Percentiles rank a stretch among this genome's conserved stretches.
phyloP scores from a whole-genome alignment of 306 rosid genomes.

The Neltuma alba region DNA sequence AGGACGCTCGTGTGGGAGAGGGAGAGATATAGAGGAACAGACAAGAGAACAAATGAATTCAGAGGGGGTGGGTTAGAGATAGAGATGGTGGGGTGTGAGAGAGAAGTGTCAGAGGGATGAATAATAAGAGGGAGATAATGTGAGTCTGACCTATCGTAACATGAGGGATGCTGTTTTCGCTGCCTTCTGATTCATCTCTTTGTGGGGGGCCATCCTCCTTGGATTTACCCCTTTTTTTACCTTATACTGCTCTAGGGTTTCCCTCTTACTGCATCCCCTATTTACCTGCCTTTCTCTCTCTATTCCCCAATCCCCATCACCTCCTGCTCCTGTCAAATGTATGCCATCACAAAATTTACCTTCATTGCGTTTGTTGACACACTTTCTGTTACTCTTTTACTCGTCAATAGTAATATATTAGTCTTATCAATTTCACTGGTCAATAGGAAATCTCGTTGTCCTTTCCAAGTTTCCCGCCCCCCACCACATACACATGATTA shows the following conservation, averaged over 20 bases:
- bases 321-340: neutral
- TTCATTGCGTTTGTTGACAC: neutral
- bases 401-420: neutral
- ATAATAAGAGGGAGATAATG: slow-evolving; percentile 44
- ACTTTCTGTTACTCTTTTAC: neutral
- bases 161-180: slow-evolving; percentile 56
- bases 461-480: neutral
- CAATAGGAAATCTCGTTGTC: neutral
- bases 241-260: neutral
- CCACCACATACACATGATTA: neutral
- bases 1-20: slow-evolving; percentile 37
- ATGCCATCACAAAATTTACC: neutral
- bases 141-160: slow-evolving; percentile 39
- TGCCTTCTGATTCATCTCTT: slow-evolving; percentile 43
- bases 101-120: slow-evolving; percentile 52
- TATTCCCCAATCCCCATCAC: neutral
- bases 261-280: neutral
- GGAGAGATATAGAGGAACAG: too few relatives aligned
- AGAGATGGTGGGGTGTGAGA: slow-evolving; percentile 39
- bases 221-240: slow-evolving; percentile 11
- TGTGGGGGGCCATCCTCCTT: slow-evolving; percentile 52
- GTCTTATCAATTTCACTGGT: too few relatives aligned
- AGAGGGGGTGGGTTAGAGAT: too few relatives aligned
- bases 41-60: too few relatives aligned
- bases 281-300: neutral